Evolutionary conservation across 495 filamentous ascomycete species (phyloP).

Genomic region (Physcia stellaris): DNA sequence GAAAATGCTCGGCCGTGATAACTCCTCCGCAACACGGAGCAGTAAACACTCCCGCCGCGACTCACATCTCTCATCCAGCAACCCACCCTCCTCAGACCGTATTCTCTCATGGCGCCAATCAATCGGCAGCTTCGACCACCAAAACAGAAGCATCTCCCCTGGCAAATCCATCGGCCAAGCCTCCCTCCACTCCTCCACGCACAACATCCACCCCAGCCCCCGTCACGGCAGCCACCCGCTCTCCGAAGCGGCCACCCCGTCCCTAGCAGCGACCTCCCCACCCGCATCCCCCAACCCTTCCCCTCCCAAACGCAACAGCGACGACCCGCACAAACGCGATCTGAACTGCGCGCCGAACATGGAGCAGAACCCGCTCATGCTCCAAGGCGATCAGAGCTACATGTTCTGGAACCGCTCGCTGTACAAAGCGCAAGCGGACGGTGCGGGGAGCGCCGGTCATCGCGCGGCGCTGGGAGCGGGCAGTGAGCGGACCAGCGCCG

Average conservation of each 20-base stretch:
- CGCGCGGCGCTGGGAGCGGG: conserved; percentile 8
- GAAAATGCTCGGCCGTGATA: conserved; percentile 56
- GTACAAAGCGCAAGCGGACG: too few relatives aligned
- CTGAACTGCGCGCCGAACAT: neutral
- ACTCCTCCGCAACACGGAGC: conserved; percentile 41
- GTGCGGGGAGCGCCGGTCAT: too few relatives aligned
- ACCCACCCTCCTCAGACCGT: conserved; percentile 57
- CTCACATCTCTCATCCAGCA: conserved; percentile 29
- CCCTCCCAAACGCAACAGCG: too few relatives aligned
- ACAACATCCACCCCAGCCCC: conserved; percentile 6
- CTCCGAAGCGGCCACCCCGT: conserved; percentile 9
- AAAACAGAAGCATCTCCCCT: conserved; percentile 42
- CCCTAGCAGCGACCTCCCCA: conserved; percentile 21
- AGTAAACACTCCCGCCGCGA: conserved; percentile 32
- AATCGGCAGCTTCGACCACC: conserved; percentile 39
- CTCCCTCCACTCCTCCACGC: conserved; percentile 17
- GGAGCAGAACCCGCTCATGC: conserved; percentile 32
- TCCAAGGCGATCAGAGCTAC: conserved; percentile 38
- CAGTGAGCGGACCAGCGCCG: conserved; percentile 11
- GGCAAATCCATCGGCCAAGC: conserved; percentile 33
- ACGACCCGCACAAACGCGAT: conserved; percentile 11
- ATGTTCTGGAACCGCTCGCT: conserved; percentile 38
- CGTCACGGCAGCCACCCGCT: conserved; percentile 6
- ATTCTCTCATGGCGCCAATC: conserved; percentile 87
- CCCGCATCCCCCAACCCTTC: conserved; percentile 23